Percentiles rank a stretch among this genome's conserved stretches.
Evolutionary conservation across 2,329 filamentous ascomycete species (phyloP).

Genomic region (Clonostachys rhizophaga): DNA sequence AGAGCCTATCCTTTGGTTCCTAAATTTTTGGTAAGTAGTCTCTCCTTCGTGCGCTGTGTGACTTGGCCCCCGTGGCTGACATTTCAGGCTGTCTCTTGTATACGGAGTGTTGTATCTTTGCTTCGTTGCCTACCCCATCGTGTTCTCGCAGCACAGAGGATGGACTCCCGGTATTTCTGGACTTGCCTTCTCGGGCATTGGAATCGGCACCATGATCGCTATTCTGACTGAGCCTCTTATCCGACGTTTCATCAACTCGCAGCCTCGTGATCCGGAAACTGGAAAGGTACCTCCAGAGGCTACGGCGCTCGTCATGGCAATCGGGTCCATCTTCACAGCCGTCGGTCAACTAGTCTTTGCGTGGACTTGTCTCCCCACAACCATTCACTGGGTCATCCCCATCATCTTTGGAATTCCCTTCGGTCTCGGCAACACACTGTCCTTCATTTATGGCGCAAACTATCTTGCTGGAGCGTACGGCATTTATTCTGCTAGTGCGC

Average conservation of each 20-base stretch:
- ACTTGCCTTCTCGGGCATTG: conserved; percentile 71
- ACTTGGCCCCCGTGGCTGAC: conserved; percentile 27
- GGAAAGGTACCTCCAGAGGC: conserved; percentile 73
- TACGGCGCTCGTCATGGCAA: conserved; percentile 73
- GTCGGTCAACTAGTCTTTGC: conserved; percentile 81
- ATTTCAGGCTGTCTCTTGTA: conserved; percentile 60
- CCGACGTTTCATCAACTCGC: conserved; percentile 71
- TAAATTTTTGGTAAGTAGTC: conserved; percentile 55
- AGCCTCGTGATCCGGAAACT: conserved; percentile 70
- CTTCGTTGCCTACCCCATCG: conserved; percentile 85
- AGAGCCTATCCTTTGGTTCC: conserved; percentile 75
- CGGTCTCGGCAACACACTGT: conserved; percentile 68
- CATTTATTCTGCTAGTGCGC: conserved; percentile 75
- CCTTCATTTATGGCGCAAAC: conserved; percentile 80
- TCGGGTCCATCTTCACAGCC: conserved; percentile 70
- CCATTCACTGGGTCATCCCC: conserved; percentile 78
- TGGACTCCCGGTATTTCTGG: conserved; percentile 73
- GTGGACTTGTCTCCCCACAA: conserved; percentile 76
- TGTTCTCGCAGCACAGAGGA: conserved; percentile 69
- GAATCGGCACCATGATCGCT: conserved; percentile 56
- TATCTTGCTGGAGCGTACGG: conserved; percentile 77
- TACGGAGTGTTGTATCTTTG: conserved; percentile 87
- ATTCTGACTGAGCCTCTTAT: conserved; percentile 67
- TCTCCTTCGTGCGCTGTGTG: not conserved
- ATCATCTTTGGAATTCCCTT: conserved; percentile 78